Percentiles rank a stretch among this genome's conserved stretches.
Conservation (phyloP, 352 stramenopile species). For the Phytophthora multivora region DNA sequence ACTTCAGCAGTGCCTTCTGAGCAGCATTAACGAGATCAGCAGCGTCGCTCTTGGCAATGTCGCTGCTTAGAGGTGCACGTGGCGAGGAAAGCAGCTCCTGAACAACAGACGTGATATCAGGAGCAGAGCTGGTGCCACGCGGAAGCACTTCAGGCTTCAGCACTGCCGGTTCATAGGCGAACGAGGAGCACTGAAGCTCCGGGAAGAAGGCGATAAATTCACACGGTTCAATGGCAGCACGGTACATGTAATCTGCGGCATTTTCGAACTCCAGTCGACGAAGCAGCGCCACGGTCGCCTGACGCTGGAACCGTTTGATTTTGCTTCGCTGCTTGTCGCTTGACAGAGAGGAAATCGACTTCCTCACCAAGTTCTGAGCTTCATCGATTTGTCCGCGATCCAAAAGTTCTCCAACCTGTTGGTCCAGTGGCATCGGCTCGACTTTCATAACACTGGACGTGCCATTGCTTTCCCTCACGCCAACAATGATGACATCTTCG, state of each 20-base stretch:
- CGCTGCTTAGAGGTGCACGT: constrained; percentile 47
- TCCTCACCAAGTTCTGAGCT: constrained; percentile 83
- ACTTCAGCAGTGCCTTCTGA: constrained; percentile 81
- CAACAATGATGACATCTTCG: constrained; percentile 82
- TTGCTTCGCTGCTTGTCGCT: constrained; percentile 89
- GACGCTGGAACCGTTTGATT: constrained; percentile 88
- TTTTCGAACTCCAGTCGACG: constrained; percentile 80
- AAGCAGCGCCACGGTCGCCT: constrained; percentile 79
- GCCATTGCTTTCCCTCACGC: constrained; percentile 59
- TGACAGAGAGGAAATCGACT: constrained; percentile 70
- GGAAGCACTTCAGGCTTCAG: constrained; percentile 86
- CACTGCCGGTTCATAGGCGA: constrained; percentile 83
- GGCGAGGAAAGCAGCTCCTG: constrained; percentile 66
- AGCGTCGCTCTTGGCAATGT: constrained; percentile 64
- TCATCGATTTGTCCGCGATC: constrained; percentile 88
- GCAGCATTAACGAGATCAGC: constrained; percentile 61
- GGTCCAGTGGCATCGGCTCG: constrained; percentile 85
- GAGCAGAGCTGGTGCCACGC: constrained; percentile 68
- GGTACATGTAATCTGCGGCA: constrained; percentile 87
- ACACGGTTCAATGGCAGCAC: constrained; percentile 80
- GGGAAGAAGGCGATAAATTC: constrained; percentile 90
- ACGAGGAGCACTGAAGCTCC: constrained; percentile 77
- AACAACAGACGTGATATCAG: constrained; percentile 82
- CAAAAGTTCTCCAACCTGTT: constrained; percentile 83
- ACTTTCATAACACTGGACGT: constrained; percentile 86